Conservation (phyloP, 768 basidiomycete genomes). For the Termitomyces sp. region DNA sequence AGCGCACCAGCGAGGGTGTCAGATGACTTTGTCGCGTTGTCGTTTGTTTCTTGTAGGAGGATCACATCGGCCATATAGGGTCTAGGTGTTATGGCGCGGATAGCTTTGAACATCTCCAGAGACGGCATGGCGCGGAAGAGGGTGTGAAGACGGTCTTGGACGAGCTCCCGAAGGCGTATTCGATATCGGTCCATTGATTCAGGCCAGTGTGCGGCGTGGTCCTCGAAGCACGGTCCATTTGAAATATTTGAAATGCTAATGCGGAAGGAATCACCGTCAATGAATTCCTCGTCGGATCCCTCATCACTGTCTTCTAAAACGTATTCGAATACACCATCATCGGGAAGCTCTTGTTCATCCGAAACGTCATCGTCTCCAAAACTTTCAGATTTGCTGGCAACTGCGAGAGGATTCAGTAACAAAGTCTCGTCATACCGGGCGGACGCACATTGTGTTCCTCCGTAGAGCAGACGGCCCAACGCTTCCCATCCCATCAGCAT, state of each 20-base stretch:
- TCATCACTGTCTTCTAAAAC: conserved; percentile 19
- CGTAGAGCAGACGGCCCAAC: conserved; percentile 47
- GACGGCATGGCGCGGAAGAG: conserved; percentile 34
- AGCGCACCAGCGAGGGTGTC: conserved; percentile 54
- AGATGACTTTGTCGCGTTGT: conserved; percentile 41
- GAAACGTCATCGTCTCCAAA: conserved; percentile 20
- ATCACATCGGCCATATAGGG: conserved; percentile 31
- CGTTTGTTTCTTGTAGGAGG: conserved; percentile 22
- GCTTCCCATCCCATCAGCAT: conserved; percentile 42
- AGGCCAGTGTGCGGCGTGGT: conserved; percentile 52
- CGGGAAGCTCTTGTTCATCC: conserved; percentile 19
- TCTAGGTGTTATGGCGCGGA: conserved; percentile 12
- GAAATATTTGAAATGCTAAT: conserved; percentile 9
- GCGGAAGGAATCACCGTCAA: conserved; percentile 25
- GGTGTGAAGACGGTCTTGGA: conserved; percentile 38
- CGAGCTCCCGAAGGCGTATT: conserved; percentile 32
- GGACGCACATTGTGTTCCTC: conserved; percentile 47
- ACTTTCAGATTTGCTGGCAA: neutral
- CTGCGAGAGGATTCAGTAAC: neutral
- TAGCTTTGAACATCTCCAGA: neutral
- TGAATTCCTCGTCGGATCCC: conserved; percentile 22
- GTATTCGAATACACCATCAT: conserved; percentile 2
- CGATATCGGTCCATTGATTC: conserved; percentile 34
- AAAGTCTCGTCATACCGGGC: conserved; percentile 10
- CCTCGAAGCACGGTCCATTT: conserved; percentile 14